These are phyloP conservation scores for Penium margaritaceum DNA, from an alignment of 139 green algal genomes.

Conservation along the genomic window DNA sequence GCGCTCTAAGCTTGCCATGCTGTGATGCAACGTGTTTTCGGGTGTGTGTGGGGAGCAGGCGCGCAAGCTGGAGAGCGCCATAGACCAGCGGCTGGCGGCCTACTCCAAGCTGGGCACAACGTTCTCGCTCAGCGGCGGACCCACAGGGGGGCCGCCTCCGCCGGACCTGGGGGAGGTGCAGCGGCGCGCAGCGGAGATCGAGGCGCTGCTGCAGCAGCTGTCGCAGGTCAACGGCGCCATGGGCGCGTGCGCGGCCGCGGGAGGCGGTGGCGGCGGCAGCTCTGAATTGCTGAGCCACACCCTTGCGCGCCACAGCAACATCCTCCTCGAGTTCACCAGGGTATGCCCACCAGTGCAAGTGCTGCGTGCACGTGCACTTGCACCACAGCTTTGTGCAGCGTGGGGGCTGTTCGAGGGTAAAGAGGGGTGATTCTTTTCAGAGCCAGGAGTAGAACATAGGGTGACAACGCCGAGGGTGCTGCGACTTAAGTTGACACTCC, in stretches of 20 bases:
- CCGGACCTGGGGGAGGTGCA: constrained; percentile 9
- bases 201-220: constrained; percentile 6
- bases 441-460: too few relatives aligned
- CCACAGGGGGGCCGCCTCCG: background rate
- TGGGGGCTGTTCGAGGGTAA: background rate
- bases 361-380: background rate
- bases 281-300: background rate
- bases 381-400: background rate
- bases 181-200: background rate
- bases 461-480: too few relatives aligned
- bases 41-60: too few relatives aligned
- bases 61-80: constrained; percentile 7
- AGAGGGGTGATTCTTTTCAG: background rate
- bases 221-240: background rate
- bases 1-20: too few relatives aligned
- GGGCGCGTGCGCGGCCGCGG: constrained; percentile 1
- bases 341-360: background rate
- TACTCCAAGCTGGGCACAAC: constrained; percentile 16
- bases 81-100: constrained; percentile 1
- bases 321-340: background rate
- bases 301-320: background rate
- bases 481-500: background rate
- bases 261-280: background rate
- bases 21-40: too few relatives aligned
- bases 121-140: background rate